Base-by-base conservation (phyloP, 1,139 yeast species). In the Diutina catenulata region DNA sequence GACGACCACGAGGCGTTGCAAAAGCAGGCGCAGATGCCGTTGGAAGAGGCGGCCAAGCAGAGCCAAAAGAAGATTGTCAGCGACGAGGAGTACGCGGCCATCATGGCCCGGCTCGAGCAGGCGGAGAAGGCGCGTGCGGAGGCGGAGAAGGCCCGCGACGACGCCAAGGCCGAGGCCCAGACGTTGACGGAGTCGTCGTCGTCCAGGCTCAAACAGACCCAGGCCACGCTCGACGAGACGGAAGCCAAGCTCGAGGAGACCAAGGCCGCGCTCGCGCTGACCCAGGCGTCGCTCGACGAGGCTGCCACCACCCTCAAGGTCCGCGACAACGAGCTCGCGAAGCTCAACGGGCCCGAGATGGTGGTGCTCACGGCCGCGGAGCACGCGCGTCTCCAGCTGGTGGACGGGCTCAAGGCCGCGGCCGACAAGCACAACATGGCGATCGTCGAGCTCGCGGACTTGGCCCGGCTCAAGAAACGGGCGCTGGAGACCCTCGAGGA, bases 401-500 rank as follows among this genome's bases (percentile, higher is more conserved):
- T 25, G 28, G 28, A 6, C 4, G 8, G 10, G 5, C 28, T 25
- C 15, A 14, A 16, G 7, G 28, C 6, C 4, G 15, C n/a, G 14
- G 35, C 35, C 14, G 35, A 31, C 6, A 6, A n/a, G 24, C 35
- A 31, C 10, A 31, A 31, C 4, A 21, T 31, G 20, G 19, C 25
- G 8, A 14, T 31, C 8, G 18, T 31, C 13, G 24, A 19, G n/a
- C 7, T n/a, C 4, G 14, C 11, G 4, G 35, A 31, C n/a, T 31
- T 20, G 19, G 35, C 35, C 13, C 25, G 14, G 5, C 25, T 31
- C 8, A 21, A 31, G 13, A 18, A 25, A 18, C 21, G 13, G 29
- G 24, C 18, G 8, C 16, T 42, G 6, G 53, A 53, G 35, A 29
- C 57, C 4, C 42, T 57, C 25, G 53, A 53, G 22, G 37, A 45